Percentiles rank a stretch among this genome's conserved stretches.
Conservation (phyloP, 2,329 filamentous ascomycete genomes). For the Alternaria incomplexa region DNA sequence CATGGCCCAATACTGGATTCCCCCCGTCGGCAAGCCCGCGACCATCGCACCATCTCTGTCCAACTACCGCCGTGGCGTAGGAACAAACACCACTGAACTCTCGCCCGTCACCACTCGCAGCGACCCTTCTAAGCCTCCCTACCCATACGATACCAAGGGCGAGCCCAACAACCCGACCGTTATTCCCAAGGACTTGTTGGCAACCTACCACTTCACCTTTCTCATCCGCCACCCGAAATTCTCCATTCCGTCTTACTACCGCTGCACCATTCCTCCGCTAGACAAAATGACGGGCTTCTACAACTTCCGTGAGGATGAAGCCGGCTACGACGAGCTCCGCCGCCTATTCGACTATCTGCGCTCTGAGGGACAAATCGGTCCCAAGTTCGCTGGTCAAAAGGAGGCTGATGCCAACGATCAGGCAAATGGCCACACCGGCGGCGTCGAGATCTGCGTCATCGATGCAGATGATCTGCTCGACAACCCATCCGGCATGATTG, state of each 20-base stretch:
- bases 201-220: constrained; percentile 91
- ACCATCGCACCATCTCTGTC: constrained; percentile 78
- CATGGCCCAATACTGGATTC: constrained; percentile 90
- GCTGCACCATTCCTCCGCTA: constrained; percentile 89
- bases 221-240: constrained; percentile 94
- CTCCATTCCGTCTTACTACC: constrained; percentile 91
- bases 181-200: constrained; percentile 74
- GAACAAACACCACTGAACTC: constrained; percentile 53
- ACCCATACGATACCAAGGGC: constrained; percentile 63
- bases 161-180: constrained; percentile 84
- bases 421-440: constrained; percentile 41
- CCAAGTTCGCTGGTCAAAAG: constrained; percentile 61
- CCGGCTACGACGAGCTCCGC: constrained; percentile 88
- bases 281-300: constrained; percentile 82
- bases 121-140: constrained; percentile 51
- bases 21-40: constrained; percentile 71
- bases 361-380: constrained; percentile 72
- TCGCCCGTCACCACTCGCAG: constrained; percentile 42
- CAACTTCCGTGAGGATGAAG: constrained; percentile 85
- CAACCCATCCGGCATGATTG: constrained; percentile 75
- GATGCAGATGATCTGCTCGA: constrained; percentile 95
- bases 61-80: constrained; percentile 64
- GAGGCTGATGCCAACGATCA: constrained; percentile 43
- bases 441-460: constrained; percentile 78
- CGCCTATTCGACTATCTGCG: constrained; percentile 85